Conservation (phyloP, 129 eudicot genomes). For the Lactuca sativa region DNA sequence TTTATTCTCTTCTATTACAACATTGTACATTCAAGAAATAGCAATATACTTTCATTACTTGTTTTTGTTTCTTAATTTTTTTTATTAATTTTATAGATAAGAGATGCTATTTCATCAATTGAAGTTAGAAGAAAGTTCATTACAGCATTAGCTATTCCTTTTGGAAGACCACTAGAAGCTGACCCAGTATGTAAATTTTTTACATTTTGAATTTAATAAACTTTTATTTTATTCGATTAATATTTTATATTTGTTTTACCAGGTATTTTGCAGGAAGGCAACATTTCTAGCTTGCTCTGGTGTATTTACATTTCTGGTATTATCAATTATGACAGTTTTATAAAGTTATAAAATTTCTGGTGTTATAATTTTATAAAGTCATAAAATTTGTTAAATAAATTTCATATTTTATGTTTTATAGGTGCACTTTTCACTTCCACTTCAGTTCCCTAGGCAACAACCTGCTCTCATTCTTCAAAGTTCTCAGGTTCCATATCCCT, state of each 20-base stretch:
- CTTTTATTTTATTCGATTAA: not conserved
- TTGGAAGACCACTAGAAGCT: slow-evolving; percentile 96
- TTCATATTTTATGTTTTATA: slow-evolving; percentile 17
- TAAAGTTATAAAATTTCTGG: not conserved
- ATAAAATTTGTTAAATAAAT: not conserved
- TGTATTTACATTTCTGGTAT: slow-evolving; percentile 81
- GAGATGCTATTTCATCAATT: slow-evolving; percentile 66
- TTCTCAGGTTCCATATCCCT: slow-evolving; percentile 53
- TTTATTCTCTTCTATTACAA: not conserved
- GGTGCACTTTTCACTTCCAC: slow-evolving; percentile 76
- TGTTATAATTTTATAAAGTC: too few relatives aligned
- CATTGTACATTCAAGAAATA: not conserved
- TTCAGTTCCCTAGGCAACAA: slow-evolving; percentile 89
- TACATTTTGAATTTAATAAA: slow-evolving; percentile 5
- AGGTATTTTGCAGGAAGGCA: slow-evolving; percentile 95
- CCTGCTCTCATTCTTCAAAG: slow-evolving; percentile 82
- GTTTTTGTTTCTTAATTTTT: not conserved
- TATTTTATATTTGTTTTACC: slow-evolving; percentile 32
- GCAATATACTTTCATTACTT: not conserved
- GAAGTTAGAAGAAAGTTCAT: slow-evolving; percentile 81
- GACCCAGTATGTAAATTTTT: slow-evolving; percentile 65
- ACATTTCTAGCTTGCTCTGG: slow-evolving; percentile 80
- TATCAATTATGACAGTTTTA: not conserved
- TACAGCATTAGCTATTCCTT: slow-evolving; percentile 58
- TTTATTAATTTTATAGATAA: slow-evolving; percentile 41